Conservation (phyloP, 768 basidiomycete species). For the Pleurotus sapidus region DNA sequence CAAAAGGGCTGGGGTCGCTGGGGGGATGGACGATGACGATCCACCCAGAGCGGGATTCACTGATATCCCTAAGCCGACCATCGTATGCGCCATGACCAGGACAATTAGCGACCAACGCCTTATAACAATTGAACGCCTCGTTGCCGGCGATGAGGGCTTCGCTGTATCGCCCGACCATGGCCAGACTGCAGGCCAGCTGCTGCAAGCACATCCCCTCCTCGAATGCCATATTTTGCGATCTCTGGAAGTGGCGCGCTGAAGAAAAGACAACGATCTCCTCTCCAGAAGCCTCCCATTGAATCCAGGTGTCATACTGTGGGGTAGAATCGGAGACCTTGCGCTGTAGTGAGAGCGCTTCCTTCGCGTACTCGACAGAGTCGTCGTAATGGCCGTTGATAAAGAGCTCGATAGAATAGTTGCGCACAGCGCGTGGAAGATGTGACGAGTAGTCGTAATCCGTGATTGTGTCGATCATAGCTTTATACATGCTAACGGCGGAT, state of each 20-base stretch:
- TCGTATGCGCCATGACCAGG: neutral
- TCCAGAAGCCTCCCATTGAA: constrained; percentile 1
- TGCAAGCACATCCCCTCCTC: constrained; percentile 6
- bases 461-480: neutral
- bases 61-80: neutral
- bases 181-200: neutral
- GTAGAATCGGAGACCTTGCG: neutral
- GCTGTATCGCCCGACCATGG: neutral
- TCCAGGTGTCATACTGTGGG: neutral
- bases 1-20: neutral
- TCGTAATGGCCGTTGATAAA: neutral
- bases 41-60: neutral
- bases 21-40: neutral
- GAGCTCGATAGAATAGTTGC: constrained; percentile 1
- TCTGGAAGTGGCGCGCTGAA: neutral
- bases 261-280: constrained; percentile 5
- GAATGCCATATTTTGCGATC: neutral
- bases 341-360: neutral
- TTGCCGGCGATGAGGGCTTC: constrained; percentile 4
- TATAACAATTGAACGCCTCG: constrained; percentile 1
- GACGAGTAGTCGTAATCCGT: neutral
- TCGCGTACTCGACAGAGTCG: neutral
- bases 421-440: neutral
- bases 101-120: neutral
- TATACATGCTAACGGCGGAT: constrained; percentile 3